These are phyloP conservation scores for Trichoderma orchidacearum DNA, from an alignment of 495 filamentous ascomycete genomes.

Conservation along the genomic window DNA sequence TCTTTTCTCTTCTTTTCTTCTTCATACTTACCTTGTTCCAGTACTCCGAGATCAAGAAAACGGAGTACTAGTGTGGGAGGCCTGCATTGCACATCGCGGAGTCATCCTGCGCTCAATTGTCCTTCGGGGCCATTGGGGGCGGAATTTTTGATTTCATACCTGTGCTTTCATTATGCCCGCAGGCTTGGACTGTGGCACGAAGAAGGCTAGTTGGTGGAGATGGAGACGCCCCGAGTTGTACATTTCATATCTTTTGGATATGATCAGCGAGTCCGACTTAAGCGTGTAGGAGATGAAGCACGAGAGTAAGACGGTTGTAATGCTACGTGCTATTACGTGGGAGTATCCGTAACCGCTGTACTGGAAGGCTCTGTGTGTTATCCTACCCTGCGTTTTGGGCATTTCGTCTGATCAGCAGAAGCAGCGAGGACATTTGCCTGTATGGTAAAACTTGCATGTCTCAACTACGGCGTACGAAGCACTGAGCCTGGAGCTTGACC, in stretches of 20 bases:
- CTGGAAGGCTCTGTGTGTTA: no score
- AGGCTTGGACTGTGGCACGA: not conserved
- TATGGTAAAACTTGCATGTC: no score
- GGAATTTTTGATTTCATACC: not conserved
- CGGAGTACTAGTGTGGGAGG: not conserved
- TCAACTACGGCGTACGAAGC: no score
- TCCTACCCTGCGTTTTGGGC: no score
- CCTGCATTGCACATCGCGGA: constrained; percentile 1
- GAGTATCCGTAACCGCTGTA: no score
- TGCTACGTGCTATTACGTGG: no score
- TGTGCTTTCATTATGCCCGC: not conserved
- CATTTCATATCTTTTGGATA: no score
- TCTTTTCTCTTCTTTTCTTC: not conserved
- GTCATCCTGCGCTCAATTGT: not conserved
- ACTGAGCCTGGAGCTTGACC: no score
- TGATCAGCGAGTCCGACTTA: no score
- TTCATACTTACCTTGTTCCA: constrained; percentile 1
- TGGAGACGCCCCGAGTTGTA: not conserved
- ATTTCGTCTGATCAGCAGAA: no score
- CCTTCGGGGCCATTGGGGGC: constrained; percentile 1
- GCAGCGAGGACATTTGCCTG: no score
- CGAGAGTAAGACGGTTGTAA: not conserved
- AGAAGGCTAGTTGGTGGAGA: not conserved
- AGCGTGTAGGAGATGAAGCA: no score
- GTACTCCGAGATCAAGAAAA: not conserved